Evolutionary conservation across 208 protist genomes (phyloP), one percentile per base, ranked within the genome.

Genomic region (Acanthamoeba quina): DNA sequence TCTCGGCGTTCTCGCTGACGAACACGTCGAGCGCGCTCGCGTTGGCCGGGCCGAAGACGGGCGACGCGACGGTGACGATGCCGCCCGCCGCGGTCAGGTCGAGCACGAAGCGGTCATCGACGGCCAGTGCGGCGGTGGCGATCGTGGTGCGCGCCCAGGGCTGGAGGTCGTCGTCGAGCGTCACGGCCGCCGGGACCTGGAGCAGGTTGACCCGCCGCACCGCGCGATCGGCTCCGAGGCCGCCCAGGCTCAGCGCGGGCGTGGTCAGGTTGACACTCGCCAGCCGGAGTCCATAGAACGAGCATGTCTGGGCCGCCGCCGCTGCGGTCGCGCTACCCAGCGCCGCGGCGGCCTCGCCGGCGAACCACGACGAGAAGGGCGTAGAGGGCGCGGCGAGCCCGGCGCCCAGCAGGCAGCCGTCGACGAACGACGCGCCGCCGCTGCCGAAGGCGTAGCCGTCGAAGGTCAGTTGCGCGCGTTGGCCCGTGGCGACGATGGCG

Each of bases 351-450:
- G 47, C 13, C 52, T 58, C 78, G 52, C 47, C 52, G 29, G 52
- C 26, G 52, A 86, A 86, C 78, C 78, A 86, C 17, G 49, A 13
- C 49, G 78, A 86, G 49, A 62, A 56, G 78, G 41, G n/a, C 49
- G 52, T 44, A 5, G 78, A 41, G 26, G 78, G 52, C 49, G 31
- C 78, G 3, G n/a, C 13, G 13, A 58, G 31, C 1, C 47, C 49
- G 21, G 24, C 29, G 78, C 78, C 78, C 26, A 86, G 78, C 49
- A 86, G 41, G n/a, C 78, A 86, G 49, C 78, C 78, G 49, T 86
- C 78, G 49, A 86, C 6, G 78, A 86, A 86, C 78, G 52, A 56
- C 13, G n/a, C 54, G 54, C 54, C 54, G 19, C 19, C 78, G 6
- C 49, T 49, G 29, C 13, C 21, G 10, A 86, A 86, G 44, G 78